Evolutionary conservation across 345 rosid genomes (phyloP), one percentile per base, ranked within the genome.

Genomic region (Boechera stricta): DNA sequence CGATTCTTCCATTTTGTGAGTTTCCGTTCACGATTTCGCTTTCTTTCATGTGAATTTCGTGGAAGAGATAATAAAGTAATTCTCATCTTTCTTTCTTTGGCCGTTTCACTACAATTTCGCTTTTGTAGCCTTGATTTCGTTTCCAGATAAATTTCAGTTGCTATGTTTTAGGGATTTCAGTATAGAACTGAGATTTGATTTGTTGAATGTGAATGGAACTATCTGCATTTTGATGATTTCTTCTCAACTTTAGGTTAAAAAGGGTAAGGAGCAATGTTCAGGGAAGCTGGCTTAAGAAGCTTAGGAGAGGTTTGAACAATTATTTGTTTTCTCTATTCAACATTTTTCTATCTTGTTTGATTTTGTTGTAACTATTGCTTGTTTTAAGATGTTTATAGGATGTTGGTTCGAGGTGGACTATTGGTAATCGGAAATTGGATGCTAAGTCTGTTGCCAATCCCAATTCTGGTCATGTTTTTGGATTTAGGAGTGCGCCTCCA

Each of bases 401-500:
- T 52, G 79, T 61, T 58, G 63, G 75, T 72, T 82, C 77, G 18
- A 68, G 78, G 65, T 63, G 76, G 78, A 48, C 69, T 0, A 61
- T 73, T 35, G 78, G 68, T 75, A 78, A 53, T 54, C 69, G 73
- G 42, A 69, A 70, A 57, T 4, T 80, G 18, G 73, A 63, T 74
- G 53, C 81, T 49, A 86, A 82, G 67, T 79, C 82, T 16, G 53
- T 81, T 41, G n/a, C 75, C 33, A 81, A 61, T 61, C 13, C 64
- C 8, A 82, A 88, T 71, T 47, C 31, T 32, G 59, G 81, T 52
- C 29, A 57, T 10, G 86, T 77, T 33, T 72, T 73, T 58, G 87
- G 82, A 16, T 62, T 67, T 76, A 39, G 83, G 12, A 84, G 57
- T 80, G 82, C 84, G 2, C 86, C 91, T 10, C 66, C 91, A 0